A percentile compares a stretch with the other conserved stretches of the same genome.
Evolutionary conservation across 257 asterid genomes (phyloP).

Genomic region (Asclepias syriaca): DNA sequence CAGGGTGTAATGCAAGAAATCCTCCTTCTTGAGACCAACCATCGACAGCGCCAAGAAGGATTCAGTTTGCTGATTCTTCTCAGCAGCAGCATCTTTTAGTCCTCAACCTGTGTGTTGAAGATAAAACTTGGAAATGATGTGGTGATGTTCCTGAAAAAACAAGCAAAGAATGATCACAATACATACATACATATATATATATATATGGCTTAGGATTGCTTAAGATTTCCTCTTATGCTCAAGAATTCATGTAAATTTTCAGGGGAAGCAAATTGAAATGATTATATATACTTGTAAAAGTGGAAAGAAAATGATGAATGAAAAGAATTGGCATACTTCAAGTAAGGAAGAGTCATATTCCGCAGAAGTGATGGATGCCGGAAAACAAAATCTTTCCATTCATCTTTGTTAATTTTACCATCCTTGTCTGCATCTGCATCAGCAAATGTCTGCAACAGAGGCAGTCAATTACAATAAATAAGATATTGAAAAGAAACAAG

Average conservation of each 20-base stretch:
- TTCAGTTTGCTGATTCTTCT: not conserved
- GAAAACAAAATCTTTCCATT: slow-evolving; percentile 65
- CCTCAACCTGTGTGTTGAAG: slow-evolving; percentile 63
- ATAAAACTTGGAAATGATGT: slow-evolving; percentile 66
- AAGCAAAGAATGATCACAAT: not conserved
- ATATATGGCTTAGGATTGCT: no score
- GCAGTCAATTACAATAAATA: slow-evolving; percentile 10
- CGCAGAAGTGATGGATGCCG: slow-evolving; percentile 69
- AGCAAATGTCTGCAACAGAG: slow-evolving; percentile 54
- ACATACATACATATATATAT: no score
- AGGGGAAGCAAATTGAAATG: not conserved
- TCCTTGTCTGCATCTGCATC: slow-evolving; percentile 77
- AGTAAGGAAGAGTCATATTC: slow-evolving; percentile 88
- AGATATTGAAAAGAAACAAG: not conserved
- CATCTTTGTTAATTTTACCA: slow-evolving; percentile 67
- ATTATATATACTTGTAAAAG: not conserved
- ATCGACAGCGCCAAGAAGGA: not conserved
- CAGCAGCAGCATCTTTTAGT: slow-evolving; percentile 22
- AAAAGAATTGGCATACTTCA: slow-evolving; percentile 40
- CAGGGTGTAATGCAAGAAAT: not conserved
- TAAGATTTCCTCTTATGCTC: not conserved
- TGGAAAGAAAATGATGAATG: not conserved
- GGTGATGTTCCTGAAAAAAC: slow-evolving; percentile 48
- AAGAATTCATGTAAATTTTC: not conserved
- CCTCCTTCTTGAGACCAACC: not conserved